A percentile compares a stretch with the other conserved stretches of the same genome.
Evolutionary conservation across 768 basidiomycete genomes (phyloP).

Genomic region (Candolleomyces eurysporus): DNA sequence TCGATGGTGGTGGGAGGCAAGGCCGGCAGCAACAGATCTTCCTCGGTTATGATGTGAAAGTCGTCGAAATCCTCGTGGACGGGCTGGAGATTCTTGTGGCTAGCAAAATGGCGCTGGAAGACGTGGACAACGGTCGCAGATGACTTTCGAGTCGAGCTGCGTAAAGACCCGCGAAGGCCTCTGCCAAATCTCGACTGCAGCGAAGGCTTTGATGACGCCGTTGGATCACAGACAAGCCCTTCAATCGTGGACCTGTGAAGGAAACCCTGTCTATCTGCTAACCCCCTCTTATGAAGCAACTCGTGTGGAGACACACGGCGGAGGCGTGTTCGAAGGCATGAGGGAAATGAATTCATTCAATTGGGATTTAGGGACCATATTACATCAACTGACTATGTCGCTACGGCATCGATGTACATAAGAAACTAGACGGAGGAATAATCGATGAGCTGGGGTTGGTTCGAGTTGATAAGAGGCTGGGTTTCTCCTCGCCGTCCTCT

Average conservation of each 20-base stretch:
- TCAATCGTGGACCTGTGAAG: conserved; percentile 46
- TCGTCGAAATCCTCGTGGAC: conserved; percentile 43
- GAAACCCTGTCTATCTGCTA: conserved; percentile 12
- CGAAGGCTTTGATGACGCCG: conserved; percentile 50
- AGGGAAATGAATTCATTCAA: neutral
- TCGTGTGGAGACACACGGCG: conserved; percentile 23
- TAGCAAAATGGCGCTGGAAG: conserved; percentile 12
- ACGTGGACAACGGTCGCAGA: conserved; percentile 18
- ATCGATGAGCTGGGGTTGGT: neutral
- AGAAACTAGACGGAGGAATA: neutral
- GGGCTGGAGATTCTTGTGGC: conserved; percentile 15
- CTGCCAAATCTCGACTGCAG: conserved; percentile 62
- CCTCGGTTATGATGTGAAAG: conserved; percentile 55
- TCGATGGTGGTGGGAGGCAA: conserved; percentile 3
- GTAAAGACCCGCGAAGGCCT: conserved; percentile 61
- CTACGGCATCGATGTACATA: too few species aligned
- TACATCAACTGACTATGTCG: too few species aligned
- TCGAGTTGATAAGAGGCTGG: neutral
- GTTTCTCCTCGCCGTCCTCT: neutral
- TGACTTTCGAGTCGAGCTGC: conserved; percentile 37
- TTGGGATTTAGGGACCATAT: neutral
- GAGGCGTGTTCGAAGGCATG: conserved; percentile 18
- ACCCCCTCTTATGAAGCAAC: conserved; percentile 17
- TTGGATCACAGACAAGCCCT: conserved; percentile 52
- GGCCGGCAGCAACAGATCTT: conserved; percentile 38